A percentile compares a stretch with the other conserved stretches of the same genome.
phyloP scores from a whole-genome alignment of 164 flowering plant genomes.

The Vitis riparia region DNA sequence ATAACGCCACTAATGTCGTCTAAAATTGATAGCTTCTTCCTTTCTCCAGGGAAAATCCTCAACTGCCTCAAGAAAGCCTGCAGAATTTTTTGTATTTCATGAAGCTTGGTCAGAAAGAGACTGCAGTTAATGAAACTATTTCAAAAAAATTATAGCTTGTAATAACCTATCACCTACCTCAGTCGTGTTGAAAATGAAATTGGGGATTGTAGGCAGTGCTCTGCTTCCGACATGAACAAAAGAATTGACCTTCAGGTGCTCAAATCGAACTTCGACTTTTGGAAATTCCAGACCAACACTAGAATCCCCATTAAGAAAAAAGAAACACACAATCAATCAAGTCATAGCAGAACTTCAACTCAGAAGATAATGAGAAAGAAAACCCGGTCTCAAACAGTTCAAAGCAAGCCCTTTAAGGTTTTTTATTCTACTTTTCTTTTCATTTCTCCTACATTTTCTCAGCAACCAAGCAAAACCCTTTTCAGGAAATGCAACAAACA shows the following conservation, averaged over 20 bases:
- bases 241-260: constrained; percentile 68
- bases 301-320: constrained; percentile 15
- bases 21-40: constrained; percentile 65
- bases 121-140: not conserved
- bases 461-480: too few species aligned
- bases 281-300: constrained; percentile 90
- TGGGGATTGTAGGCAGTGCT: constrained; percentile 94
- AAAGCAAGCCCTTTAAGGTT: too few species aligned
- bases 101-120: not conserved
- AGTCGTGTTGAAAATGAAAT: constrained; percentile 74
- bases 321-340: not conserved
- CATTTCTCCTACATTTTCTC: not conserved
- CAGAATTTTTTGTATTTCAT: not conserved
- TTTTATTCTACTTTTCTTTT: not conserved
- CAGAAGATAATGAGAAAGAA: not conserved
- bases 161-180: constrained; percentile 51
- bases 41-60: constrained; percentile 50
- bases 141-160: not conserved
- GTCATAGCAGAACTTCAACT: too few species aligned
- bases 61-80: constrained; percentile 77
- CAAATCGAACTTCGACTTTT: constrained; percentile 82
- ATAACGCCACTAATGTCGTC: constrained; percentile 74
- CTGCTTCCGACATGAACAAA: constrained; percentile 83
- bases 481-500: too few species aligned
- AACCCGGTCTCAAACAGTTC: too few species aligned